Evolutionary conservation across 306 rosid genomes (phyloP).

Genomic region (Albizia julibrissin): DNA sequence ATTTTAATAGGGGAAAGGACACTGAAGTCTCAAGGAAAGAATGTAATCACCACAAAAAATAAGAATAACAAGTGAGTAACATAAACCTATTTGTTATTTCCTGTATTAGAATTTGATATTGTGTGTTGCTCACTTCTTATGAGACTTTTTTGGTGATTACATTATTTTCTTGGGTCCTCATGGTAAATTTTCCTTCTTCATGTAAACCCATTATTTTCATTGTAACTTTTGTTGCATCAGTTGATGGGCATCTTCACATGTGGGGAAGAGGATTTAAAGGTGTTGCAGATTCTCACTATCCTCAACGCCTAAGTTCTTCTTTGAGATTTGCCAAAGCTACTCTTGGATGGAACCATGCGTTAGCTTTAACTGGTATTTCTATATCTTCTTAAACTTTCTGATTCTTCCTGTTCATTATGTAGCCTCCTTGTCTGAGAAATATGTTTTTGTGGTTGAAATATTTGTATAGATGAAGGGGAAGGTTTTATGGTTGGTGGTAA

Average conservation of each 20-base stretch:
- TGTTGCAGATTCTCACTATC: constrained; percentile 52
- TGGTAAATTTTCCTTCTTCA: background rate
- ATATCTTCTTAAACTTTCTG: background rate
- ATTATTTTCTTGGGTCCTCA: too few relatives aligned
- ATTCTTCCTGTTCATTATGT: background rate
- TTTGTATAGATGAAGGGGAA: constrained; percentile 57
- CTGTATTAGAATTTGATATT: too few relatives aligned
- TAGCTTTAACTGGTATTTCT: constrained; percentile 64
- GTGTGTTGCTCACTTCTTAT: too few relatives aligned
- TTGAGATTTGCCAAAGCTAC: constrained; percentile 46
- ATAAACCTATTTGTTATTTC: too few relatives aligned
- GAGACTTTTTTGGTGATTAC: too few relatives aligned
- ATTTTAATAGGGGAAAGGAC: too few relatives aligned
- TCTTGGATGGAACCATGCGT: constrained; percentile 90
- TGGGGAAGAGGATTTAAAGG: constrained; percentile 93
- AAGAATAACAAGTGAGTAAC: too few relatives aligned
- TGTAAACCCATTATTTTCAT: background rate
- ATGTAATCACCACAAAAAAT: too few relatives aligned
- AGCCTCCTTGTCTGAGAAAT: constrained; percentile 17
- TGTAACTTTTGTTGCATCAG: constrained; percentile 39
- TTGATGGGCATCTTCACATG: constrained; percentile 68
- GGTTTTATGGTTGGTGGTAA: constrained; percentile 81
- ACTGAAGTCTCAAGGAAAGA: too few relatives aligned
- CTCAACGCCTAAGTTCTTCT: constrained; percentile 44
- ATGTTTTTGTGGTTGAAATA: background rate